phyloP scores from a whole-genome alignment of 768 basidiomycete species.

The Astraeus odoratus region DNA sequence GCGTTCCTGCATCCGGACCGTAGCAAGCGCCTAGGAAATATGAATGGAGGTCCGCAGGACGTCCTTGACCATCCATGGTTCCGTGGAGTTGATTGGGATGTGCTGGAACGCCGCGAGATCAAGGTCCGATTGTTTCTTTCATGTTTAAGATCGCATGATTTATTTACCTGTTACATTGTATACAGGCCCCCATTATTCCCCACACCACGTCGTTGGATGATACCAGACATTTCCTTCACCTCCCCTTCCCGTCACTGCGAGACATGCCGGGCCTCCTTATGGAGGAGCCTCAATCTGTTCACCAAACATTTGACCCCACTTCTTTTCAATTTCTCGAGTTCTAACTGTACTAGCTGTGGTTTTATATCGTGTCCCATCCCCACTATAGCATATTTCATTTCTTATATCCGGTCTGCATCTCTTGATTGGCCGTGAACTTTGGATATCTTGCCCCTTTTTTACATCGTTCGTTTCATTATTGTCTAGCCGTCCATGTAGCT shows the following conservation, averaged over 20 bases:
- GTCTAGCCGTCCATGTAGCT: slow-evolving; percentile 20
- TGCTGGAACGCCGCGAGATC: slow-evolving; percentile 80
- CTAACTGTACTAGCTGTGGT: slow-evolving; percentile 29
- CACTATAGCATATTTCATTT: slow-evolving; percentile 23
- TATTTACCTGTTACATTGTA: slow-evolving; percentile 5
- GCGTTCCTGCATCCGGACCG: slow-evolving; percentile 90
- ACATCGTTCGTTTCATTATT: slow-evolving; percentile 1
- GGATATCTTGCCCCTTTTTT: slow-evolving; percentile 8
- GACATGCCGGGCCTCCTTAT: slow-evolving; percentile 74
- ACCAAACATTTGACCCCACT: slow-evolving; percentile 60
- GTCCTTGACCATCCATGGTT: slow-evolving; percentile 94
- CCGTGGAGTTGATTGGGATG: slow-evolving; percentile 89
- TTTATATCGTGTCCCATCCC: slow-evolving; percentile 5
- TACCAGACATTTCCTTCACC: slow-evolving; percentile 78
- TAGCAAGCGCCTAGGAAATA: slow-evolving; percentile 85
- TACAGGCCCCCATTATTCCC: slow-evolving; percentile 81
- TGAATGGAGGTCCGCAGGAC: slow-evolving; percentile 88
- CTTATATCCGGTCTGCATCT: background rate
- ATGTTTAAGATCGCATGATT: background rate
- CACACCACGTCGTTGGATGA: slow-evolving; percentile 75
- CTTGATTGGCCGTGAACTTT: slow-evolving; percentile 1
- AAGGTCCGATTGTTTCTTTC: slow-evolving; percentile 43
- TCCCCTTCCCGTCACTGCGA: slow-evolving; percentile 67
- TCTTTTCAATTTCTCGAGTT: slow-evolving; percentile 74
- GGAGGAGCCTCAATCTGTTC: slow-evolving; percentile 55